A percentile compares a stretch with the other conserved stretches of the same genome.
These are phyloP conservation scores for Agrostemma githago DNA, from an alignment of 148 eudicot species.

Conservation along the genomic window DNA sequence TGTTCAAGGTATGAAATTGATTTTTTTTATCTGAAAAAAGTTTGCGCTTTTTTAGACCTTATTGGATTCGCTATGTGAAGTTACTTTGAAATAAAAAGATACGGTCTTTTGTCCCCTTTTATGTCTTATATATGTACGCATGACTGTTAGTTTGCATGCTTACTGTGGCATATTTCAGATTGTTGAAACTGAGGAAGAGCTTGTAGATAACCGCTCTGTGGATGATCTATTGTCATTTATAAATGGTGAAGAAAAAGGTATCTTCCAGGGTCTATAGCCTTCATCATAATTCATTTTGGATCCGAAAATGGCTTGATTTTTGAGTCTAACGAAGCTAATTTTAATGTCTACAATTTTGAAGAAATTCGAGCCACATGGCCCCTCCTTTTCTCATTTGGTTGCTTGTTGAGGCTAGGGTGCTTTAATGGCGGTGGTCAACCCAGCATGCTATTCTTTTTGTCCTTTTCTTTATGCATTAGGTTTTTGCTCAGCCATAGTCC, in stretches of 20 bases:
- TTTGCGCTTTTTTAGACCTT: too few relatives aligned
- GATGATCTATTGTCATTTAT: slow-evolving; percentile 82
- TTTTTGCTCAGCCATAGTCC: background rate
- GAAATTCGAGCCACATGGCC: background rate
- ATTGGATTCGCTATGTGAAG: too few relatives aligned
- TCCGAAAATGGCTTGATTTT: background rate
- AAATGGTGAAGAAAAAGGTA: slow-evolving; percentile 69
- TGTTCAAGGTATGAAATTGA: too few relatives aligned
- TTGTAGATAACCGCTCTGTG: slow-evolving; percentile 65
- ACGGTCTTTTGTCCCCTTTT: background rate
- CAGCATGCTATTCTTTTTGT: background rate
- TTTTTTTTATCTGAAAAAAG: too few relatives aligned
- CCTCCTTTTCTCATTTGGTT: background rate
- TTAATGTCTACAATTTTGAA: background rate
- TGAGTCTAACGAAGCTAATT: too few relatives aligned
- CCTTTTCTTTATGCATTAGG: background rate
- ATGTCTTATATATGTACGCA: background rate
- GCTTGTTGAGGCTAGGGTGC: background rate
- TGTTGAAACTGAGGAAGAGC: slow-evolving; percentile 58
- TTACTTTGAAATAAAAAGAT: too few relatives aligned
- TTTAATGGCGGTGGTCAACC: background rate
- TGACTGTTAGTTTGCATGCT: slow-evolving; percentile 15
- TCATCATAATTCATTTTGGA: background rate
- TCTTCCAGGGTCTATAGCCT: background rate
- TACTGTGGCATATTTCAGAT: slow-evolving; percentile 33